Conservation (phyloP, 305 asterid species). For the Fraxinus floribunda region DNA sequence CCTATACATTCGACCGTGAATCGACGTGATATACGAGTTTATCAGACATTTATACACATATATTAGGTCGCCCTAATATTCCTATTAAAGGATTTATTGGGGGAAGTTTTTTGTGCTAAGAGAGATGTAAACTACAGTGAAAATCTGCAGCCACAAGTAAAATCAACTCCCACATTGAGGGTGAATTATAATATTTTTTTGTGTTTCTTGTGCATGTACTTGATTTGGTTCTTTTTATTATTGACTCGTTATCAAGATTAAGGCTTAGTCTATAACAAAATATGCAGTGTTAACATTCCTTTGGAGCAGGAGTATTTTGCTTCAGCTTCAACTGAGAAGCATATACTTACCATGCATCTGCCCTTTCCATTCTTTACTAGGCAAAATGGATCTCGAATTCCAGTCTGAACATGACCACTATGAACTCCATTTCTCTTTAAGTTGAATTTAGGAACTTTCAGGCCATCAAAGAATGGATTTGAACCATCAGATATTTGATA, state of each 20-base stretch:
- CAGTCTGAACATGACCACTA: conserved; percentile 82
- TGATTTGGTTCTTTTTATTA: neutral
- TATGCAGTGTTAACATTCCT: neutral
- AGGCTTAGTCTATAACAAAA: neutral
- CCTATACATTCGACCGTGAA: neutral
- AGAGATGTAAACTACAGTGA: neutral
- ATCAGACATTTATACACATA: neutral
- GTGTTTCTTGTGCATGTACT: neutral
- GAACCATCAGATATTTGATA: conserved; percentile 65
- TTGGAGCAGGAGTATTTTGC: neutral
- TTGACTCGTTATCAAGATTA: neutral
- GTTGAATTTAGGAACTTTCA: conserved; percentile 48
- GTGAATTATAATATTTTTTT: neutral
- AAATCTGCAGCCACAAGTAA: neutral
- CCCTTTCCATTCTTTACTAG: conserved; percentile 55
- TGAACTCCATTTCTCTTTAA: conserved; percentile 60
- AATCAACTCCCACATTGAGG: neutral
- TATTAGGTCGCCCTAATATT: neutral
- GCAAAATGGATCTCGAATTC: conserved; percentile 75
- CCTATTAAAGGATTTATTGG: neutral
- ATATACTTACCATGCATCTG: conserved; percentile 61
- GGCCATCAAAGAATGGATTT: conserved; percentile 66
- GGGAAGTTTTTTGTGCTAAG: neutral
- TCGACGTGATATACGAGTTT: neutral
- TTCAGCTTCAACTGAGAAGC: neutral